Base-by-base conservation (phyloP, 2,329 filamentous ascomycete genomes). In the Geosmithia morbida region DNA sequence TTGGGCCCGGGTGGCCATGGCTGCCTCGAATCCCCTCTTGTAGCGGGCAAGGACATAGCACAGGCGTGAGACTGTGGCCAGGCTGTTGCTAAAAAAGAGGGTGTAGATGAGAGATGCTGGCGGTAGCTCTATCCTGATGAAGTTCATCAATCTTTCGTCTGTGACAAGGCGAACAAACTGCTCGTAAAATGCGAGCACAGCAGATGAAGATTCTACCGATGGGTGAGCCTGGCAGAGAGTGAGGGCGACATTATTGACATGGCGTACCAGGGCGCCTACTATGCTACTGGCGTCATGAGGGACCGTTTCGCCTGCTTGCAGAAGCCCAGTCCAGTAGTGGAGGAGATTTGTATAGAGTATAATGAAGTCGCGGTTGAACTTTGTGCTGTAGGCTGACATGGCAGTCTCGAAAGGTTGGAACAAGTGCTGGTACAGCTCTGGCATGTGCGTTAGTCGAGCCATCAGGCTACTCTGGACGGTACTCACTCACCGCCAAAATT, bases 1-100 rank as follows among this genome's bases (percentile, higher is more conserved):
- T 51, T 52, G 56, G 55, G 44, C 53, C 51, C 58, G 67, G 47
- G 71, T 59, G 48, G 66, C 54, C 66, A 76, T 77, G 49, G 81
- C 78, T 22, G 66, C 63, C 57, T 90, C 85, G 56, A 90, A 87
- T 0, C 81, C 77, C 20, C 70, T 70, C 61, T 92, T 92, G 66
- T 88, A 90, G 42, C 64, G 66, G 2, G 83, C 79, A 26, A 94
- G 70, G 22, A 88, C 71, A 45, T 72, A 71, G 58, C 80, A 87
- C 33, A 87, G 72, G 6, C 82, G 79, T 7, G 85, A 85, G 3
- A 85, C 67, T 16, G 75, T 75, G 17, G 73, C 72, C 14, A 80
- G 67, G 2, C 79, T 84, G 18, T 71, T 65, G 49, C 71, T 75
- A 60, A 92, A 88, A 52, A 81, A 69, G 40, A 92, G 68, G 10